These are phyloP conservation scores for Rosa multiflora DNA, from an alignment of 306 rosid species.

Conservation along the genomic window DNA sequence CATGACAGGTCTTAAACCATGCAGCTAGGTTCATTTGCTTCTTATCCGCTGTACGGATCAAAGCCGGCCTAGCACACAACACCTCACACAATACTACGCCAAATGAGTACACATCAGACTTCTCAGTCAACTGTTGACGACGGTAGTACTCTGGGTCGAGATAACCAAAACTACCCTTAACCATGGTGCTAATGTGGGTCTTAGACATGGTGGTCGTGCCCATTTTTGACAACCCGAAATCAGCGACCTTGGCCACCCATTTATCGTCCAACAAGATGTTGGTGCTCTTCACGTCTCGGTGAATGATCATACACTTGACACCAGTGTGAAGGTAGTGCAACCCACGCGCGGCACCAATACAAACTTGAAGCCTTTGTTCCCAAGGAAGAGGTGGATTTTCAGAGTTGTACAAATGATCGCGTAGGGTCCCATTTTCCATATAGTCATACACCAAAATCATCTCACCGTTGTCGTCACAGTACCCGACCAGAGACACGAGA, in stretches of 20 bases:
- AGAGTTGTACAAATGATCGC: conserved; percentile 2
- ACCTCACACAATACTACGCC: conserved; percentile 19
- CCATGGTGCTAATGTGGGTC: not conserved
- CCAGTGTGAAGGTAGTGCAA: conserved; percentile 16
- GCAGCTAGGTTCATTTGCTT: conserved; percentile 28
- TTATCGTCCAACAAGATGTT: conserved; percentile 24
- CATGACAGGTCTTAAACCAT: conserved; percentile 35
- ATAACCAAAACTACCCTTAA: conserved; percentile 23
- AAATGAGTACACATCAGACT: conserved; percentile 28
- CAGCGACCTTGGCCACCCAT: conserved; percentile 23
- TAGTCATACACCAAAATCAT: conserved; percentile 27
- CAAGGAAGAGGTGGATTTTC: not conserved
- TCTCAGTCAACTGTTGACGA: conserved; percentile 15
- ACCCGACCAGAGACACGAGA: conserved; percentile 26
- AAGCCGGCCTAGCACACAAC: conserved; percentile 14
- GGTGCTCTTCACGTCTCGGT: conserved; percentile 17
- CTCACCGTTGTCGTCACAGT: conserved; percentile 12
- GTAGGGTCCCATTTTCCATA: conserved; percentile 10
- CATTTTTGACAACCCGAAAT: conserved; percentile 13
- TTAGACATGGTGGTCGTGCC: not conserved
- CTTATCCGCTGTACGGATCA: not conserved
- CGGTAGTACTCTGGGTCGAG: conserved; percentile 22
- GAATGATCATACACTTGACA: conserved; percentile 9
- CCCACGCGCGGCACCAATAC: conserved; percentile 5
- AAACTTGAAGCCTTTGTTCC: conserved; percentile 22